A percentile compares a stretch with the other conserved stretches of the same genome.
Conservation (phyloP, 2,329 filamentous ascomycete species). For the Diaporthe ilicicola region DNA sequence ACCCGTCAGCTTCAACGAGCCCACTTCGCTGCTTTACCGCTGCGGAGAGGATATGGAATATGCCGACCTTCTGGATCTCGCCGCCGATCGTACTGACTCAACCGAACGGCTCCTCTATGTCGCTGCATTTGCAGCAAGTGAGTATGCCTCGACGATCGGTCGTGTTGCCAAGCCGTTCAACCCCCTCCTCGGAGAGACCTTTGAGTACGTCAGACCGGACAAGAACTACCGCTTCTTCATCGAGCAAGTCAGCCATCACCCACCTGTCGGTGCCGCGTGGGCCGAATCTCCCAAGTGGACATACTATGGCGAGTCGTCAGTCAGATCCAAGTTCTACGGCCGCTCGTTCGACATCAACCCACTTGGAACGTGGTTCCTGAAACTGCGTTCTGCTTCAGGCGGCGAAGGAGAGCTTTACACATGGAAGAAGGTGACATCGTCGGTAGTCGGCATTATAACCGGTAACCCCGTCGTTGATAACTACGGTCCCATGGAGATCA, state of each 20-base stretch:
- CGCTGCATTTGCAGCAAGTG: constrained; percentile 92
- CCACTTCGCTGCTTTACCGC: constrained; percentile 92
- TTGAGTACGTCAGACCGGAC: constrained; percentile 94
- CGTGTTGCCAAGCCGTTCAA: constrained; percentile 99
- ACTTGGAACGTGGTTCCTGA: constrained; percentile 95
- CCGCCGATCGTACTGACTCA: constrained; percentile 84
- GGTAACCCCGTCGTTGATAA: constrained; percentile 98
- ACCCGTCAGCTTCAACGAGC: constrained; percentile 98
- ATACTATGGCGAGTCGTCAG: constrained; percentile 95
- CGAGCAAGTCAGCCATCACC: constrained; percentile 97
- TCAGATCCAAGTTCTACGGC: constrained; percentile 96
- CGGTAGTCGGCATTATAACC: constrained; percentile 98
- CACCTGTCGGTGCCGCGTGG: constrained; percentile 90
- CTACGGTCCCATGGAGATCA: constrained; percentile 96
- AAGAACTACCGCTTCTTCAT: constrained; percentile 99
- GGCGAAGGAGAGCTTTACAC: constrained; percentile 90
- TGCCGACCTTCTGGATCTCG: constrained; percentile 87
- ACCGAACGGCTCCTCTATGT: constrained; percentile 94
- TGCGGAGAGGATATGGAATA: constrained; percentile 99
- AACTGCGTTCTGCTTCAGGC: constrained; percentile 77
- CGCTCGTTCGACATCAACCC: constrained; percentile 98
- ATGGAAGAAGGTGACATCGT: constrained; percentile 98
- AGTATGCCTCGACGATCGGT: constrained; percentile 96
- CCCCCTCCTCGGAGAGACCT: constrained; percentile 93
- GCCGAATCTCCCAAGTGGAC: constrained; percentile 95